Conservation (phyloP, 345 rosid genomes). For the Bruguiera sexangula region DNA sequence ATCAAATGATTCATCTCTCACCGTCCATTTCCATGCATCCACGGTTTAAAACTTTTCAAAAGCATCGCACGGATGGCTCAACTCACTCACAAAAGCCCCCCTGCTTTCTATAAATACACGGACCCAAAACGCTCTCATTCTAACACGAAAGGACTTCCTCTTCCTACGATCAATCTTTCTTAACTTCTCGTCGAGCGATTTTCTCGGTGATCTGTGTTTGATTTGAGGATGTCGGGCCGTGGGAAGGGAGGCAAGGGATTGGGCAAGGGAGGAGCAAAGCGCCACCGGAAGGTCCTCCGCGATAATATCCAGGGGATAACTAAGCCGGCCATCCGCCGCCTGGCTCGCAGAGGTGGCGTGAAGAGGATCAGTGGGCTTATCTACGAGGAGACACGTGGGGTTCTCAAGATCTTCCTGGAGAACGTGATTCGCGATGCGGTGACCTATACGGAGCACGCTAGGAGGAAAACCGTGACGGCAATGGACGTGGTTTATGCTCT, state of each 20-base stretch:
- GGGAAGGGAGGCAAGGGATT: conserved; percentile 45
- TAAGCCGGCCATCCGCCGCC: conserved; percentile 38
- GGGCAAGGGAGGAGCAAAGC: conserved; percentile 45
- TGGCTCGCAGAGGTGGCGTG: conserved; percentile 41
- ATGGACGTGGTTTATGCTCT: conserved; percentile 45
- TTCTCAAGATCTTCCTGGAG: conserved; percentile 39
- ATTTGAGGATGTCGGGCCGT: conserved; percentile 32
- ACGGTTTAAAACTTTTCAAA: neutral
- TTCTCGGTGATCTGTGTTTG: too few relatives aligned
- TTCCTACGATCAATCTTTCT: neutral
- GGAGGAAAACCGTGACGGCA: conserved; percentile 46
- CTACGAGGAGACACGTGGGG: conserved; percentile 43
- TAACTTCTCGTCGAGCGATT: neutral
- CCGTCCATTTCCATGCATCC: conserved; percentile 17
- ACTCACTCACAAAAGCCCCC: neutral
- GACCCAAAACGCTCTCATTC: too few relatives aligned
- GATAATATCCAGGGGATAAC: conserved; percentile 44
- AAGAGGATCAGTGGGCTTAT: conserved; percentile 42
- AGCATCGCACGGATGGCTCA: conserved; percentile 16
- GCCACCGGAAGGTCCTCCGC: conserved; percentile 40
- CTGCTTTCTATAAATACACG: too few relatives aligned
- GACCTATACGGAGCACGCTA: conserved; percentile 42
- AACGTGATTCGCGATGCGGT: conserved; percentile 42
- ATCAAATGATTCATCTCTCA: neutral
- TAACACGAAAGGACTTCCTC: rapidly evolving